Evolutionary conservation across 2,329 filamentous ascomycete genomes (phyloP).

Genomic region (Calonectria ilicicola): DNA sequence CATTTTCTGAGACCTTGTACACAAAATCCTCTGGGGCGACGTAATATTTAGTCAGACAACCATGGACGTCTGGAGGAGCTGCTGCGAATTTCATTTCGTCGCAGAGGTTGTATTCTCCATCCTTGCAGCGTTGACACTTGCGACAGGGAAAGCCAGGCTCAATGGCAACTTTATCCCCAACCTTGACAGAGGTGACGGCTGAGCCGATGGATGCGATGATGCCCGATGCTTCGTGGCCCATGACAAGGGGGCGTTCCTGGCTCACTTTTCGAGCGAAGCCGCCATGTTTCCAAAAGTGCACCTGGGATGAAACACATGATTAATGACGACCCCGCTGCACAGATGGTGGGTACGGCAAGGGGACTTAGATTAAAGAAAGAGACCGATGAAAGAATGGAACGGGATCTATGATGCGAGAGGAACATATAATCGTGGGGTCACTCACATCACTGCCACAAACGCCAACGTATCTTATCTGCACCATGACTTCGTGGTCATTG

Average conservation of each 20-base stretch:
- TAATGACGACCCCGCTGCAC: neutral
- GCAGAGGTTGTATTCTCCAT: slow-evolving; percentile 90
- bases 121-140: slow-evolving; percentile 80
- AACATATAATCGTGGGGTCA: neutral
- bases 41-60: slow-evolving; percentile 90
- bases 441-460: slow-evolving; percentile 45
- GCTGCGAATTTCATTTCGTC: slow-evolving; percentile 91
- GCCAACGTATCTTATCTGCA: slow-evolving; percentile 39
- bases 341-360: too few relatives aligned
- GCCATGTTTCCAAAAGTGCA: slow-evolving; percentile 88
- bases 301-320: slow-evolving; percentile 55
- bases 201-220: slow-evolving; percentile 78
- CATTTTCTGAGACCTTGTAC: slow-evolving; percentile 83
- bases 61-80: slow-evolving; percentile 61
- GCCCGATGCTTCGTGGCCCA: slow-evolving; percentile 78
- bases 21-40: slow-evolving; percentile 87
- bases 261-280: slow-evolving; percentile 84
- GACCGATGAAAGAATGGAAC: too few relatives aligned
- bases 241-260: slow-evolving; percentile 82
- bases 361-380: too few relatives aligned
- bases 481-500: slow-evolving; percentile 40
- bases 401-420: neutral
- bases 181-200: slow-evolving; percentile 70
- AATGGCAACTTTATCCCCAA: slow-evolving; percentile 86
- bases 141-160: slow-evolving; percentile 92